Evolutionary conservation across 2,329 filamentous ascomycete species (phyloP), one percentile per base, ranked within the genome.

Genomic region (Penicillium griseofulvum): DNA sequence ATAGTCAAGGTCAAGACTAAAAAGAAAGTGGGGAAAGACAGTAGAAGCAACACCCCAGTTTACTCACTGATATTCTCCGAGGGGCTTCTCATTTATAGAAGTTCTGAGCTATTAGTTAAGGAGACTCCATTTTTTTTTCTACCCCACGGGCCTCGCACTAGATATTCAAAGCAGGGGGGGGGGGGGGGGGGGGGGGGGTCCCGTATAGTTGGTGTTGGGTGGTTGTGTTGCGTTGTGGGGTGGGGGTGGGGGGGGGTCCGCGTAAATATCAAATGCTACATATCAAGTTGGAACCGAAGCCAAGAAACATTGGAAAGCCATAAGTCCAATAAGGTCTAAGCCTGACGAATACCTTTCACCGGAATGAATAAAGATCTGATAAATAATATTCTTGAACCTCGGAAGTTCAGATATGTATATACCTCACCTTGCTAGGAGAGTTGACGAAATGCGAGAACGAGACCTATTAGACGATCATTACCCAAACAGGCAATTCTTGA

Each of bases 401-500:
- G 22, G 22, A 22, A 22, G 4, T 22, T 22, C 22, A 22, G 22
- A 22, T 22, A 22, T 22, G 22, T 22, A 22, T 22, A 22, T 22
- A 22, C 22, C 22, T 22, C 22, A 4, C 22, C 22, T 22, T 4
- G 22, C 22, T 22, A 22, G 22, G 22, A 22, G 22, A 22, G 22
- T 22, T 22, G 22, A 22, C 22, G 22, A 22, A 61, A 49, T 48
- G 49, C 55, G 57, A 62, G 49, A 59, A 59, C 56, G 61, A 61
- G 56, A 46, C 55, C 57, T 37, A 51, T 33, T 22, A 49, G 54
- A 61, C 61, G 57, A 67, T 59, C 56, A 3, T 53, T 61, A 24
- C 60, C 58, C 26, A 38, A 64, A 52, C 28, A 42, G 56, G 60
- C 38, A 55, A 52, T 41, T 62, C 34, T 36, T 54, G 56, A 26